Evolutionary conservation across 2,329 filamentous ascomycete species (phyloP).

Genomic region (Sporothrix mexicana): DNA sequence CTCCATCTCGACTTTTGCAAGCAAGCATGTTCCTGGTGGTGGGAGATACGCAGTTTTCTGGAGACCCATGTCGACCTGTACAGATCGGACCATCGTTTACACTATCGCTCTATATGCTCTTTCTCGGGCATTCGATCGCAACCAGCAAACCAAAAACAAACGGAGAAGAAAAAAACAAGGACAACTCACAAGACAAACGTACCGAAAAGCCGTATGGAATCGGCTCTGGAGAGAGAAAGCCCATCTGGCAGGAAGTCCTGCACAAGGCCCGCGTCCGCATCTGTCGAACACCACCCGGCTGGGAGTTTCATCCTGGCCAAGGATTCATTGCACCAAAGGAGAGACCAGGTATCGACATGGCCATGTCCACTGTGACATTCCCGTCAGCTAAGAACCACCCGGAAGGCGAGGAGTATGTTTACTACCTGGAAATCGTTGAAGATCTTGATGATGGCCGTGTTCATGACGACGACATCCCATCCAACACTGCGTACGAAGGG

Average conservation of each 20-base stretch:
- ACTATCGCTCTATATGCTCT: conserved; percentile 93
- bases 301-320: conserved; percentile 51
- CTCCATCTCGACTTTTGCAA: conserved; percentile 87
- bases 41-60: conserved; percentile 81
- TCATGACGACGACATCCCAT: conserved; percentile 51
- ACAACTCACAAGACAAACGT: not conserved
- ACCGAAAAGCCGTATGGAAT: conserved; percentile 48
- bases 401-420: conserved; percentile 63
- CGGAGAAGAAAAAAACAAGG: not conserved
- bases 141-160: not conserved
- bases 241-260: conserved; percentile 94
- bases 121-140: conserved; percentile 69
- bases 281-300: conserved; percentile 67
- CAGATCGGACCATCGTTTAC: conserved; percentile 89
- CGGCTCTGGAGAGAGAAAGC: conserved; percentile 62
- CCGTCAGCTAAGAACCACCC: too few species aligned
- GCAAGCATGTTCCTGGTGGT: conserved; percentile 89
- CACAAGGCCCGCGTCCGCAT: conserved; percentile 90
- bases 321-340: conserved; percentile 42
- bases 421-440: conserved; percentile 82
- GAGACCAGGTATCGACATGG: not conserved
- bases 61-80: conserved; percentile 66
- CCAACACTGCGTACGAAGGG: conserved; percentile 48
- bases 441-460: conserved; percentile 69
- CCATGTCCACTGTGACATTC: not conserved